Percentiles rank a stretch among this genome's conserved stretches.
These are phyloP conservation scores for Phalaenopsis equestris DNA, from an alignment of 106 monocot genomes.

Conservation along the genomic window DNA sequence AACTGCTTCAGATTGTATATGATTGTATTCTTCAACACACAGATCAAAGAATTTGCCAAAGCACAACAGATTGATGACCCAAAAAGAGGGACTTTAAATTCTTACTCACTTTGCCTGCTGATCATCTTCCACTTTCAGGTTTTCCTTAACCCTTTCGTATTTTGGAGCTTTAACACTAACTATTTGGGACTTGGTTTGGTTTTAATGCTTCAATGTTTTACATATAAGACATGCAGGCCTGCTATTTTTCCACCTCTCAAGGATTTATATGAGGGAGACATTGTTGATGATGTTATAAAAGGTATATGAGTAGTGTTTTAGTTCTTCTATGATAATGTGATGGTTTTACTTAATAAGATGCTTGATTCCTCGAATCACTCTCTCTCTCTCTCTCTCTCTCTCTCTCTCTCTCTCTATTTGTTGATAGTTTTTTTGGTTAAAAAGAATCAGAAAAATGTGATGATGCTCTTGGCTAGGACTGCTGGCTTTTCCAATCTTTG, in stretches of 20 bases:
- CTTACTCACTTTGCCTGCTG: conserved; percentile 79
- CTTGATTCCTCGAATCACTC: background rate
- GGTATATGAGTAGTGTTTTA: background rate
- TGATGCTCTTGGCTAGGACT: background rate
- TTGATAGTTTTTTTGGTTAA: background rate
- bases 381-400: background rate
- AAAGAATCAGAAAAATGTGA: background rate
- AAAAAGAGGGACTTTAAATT: conserved; percentile 77
- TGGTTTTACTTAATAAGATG: background rate
- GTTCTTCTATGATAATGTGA: background rate
- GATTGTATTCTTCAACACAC: conserved; percentile 8
- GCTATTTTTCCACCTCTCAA: conserved; percentile 73
- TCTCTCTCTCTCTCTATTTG: background rate
- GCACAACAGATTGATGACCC: conserved; percentile 72
- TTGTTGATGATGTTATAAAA: conserved; percentile 13
- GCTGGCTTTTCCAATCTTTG: background rate
- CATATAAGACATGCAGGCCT: conserved; percentile 56
- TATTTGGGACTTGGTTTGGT: background rate
- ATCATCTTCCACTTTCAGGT: conserved; percentile 96
- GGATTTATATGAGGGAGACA: conserved; percentile 45
- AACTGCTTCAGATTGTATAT: conserved; percentile 1
- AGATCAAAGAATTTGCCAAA: conserved; percentile 96
- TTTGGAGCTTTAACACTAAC: background rate
- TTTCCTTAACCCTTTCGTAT: conserved; percentile 3
- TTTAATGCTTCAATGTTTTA: conserved; percentile 2